phyloP scores from a whole-genome alignment of 1,284 basidiomycete genomes.

The Porogramme epimiltina region DNA sequence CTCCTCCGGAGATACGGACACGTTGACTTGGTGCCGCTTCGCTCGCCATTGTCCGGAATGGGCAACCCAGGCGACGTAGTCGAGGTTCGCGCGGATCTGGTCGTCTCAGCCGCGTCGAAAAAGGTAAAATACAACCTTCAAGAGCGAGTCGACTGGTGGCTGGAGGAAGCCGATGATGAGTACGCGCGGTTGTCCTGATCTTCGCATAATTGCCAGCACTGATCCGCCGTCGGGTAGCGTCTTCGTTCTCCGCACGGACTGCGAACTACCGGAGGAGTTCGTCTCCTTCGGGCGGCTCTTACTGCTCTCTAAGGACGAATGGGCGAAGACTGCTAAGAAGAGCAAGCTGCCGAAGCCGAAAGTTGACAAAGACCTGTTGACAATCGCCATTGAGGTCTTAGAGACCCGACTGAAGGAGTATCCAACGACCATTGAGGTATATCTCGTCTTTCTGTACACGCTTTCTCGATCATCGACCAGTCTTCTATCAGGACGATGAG shows the following conservation, averaged over 20 bases:
- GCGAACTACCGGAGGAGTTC: conserved; percentile 62
- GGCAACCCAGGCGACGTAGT: conserved; percentile 90
- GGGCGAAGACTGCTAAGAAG: conserved; percentile 64
- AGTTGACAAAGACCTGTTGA: conserved; percentile 50
- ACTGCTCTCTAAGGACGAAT: conserved; percentile 60
- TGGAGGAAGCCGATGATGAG: conserved; percentile 91
- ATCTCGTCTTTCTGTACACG: conserved; percentile 22
- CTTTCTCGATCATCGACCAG: no score
- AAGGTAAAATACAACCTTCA: conserved; percentile 32
- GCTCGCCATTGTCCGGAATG: conserved; percentile 33
- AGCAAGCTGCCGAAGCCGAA: conserved; percentile 81
- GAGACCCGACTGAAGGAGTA: conserved; percentile 56
- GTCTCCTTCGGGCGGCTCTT: conserved; percentile 77
- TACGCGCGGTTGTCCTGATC: conserved; percentile 44
- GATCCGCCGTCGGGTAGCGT: conserved; percentile 42
- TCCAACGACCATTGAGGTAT: conserved; percentile 56
- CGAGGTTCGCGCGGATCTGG: conserved; percentile 81
- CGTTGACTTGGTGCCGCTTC: conserved; percentile 75
- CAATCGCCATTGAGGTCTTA: conserved; percentile 51
- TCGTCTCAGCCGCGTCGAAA: conserved; percentile 54
- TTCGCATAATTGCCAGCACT: neutral
- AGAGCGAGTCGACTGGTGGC: conserved; percentile 86
- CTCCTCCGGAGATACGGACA: conserved; percentile 93
- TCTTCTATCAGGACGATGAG: conserved; percentile 69
- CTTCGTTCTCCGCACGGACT: conserved; percentile 60